Evolutionary conservation across 495 filamentous ascomycete species (phyloP), one percentile per base, ranked within the genome.

Genomic region (Xylaria castorea): DNA sequence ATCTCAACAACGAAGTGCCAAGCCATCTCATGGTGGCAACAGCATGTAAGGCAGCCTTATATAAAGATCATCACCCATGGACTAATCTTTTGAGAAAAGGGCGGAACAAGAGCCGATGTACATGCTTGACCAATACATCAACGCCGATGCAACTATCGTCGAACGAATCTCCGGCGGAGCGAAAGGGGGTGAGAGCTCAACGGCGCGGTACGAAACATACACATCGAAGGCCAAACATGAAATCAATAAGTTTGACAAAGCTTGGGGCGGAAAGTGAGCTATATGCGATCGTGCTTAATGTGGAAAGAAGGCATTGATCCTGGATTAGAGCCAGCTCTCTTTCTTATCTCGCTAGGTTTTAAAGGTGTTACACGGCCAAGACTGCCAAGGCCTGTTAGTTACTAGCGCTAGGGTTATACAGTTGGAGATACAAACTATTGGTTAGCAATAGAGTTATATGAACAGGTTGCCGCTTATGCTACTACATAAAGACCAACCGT

Each of bases 1-100:
- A 16, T 60, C 55, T 60, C 55, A 60, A 36, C 55, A 60, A 36
- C 30, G 32, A 12, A 60, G 55, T 60, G 30, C 30, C 18, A 60
- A 36, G 30, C 55, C 14, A 18, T 34, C 55, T 60, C 32, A 60
- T 34, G 55, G 30, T 11, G 16, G 20, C 30, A 60, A 11, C 14
- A 60, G 12, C 30, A 60, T 36, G 55, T 60, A 60, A 60, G 55
- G 8, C 30, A 60, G 20, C 30, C 32, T 9, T 36, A 16, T 60
- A 36, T 16, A 8, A n/a, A 3, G 0, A 18, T 36, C 14, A 60
- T n/a, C 14, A 4, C 2, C 30, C 30, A 12, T 36, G 5, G 9
- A 36, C 32, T 60, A 60, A 60, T 8, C 3, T 9, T 60, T 36
- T 9, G 18, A 3, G 11, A 2, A 60, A 60, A 36, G 32, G 27